Base-by-base conservation (phyloP, 805 yeast species). In the Metschnikowia peoriensis region DNA sequence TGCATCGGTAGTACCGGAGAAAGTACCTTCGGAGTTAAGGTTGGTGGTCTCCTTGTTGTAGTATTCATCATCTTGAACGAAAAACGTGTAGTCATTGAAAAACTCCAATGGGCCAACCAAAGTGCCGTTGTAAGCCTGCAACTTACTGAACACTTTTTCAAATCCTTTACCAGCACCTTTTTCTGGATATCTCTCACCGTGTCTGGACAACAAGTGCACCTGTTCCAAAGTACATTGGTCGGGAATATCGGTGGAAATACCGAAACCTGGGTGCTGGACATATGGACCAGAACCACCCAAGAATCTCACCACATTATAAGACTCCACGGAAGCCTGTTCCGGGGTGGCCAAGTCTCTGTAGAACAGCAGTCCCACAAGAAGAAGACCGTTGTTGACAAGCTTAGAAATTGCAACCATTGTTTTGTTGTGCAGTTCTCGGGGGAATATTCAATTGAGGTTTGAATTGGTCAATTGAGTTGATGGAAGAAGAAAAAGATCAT, bases 1-100 rank as follows among this genome's bases (percentile, higher is more conserved):
- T 56, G 79, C 80, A 52, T 79, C 76, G 29, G 69, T 59, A 15
- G 80, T 68, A 7, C 90, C 90, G 28, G 80, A 69, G 56, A 77
- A 84, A 4, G 79, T 73, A 0, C 73, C 66, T 39, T 66, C 58
- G 29, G 73, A 63, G 57, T 72, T 72, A 10, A 78, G 76, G 35
- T 32, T 32, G 6, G 35, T 32, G 14, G 35, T 32, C 35, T 32
- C 35, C 14, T 32, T 32, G 12, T 32, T 6, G 35, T 32, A 32
- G 12, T 10, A 32, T 9, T 32, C 3, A 3, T 32, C 35, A 12
- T 32, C 35, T 10, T 9, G 35, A 9, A 32, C 35, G 14, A 32
- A 32, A 12, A 10, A 32, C 14, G 35, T 32, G 14, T 32, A 32
- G 14, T 32, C 35, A 6, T 32, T 32, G 35, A 32, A 32, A 32